These are phyloP conservation scores for Backusella tuberculispora DNA, from an alignment of 192 early-diverging fungal species.

Conservation along the genomic window DNA sequence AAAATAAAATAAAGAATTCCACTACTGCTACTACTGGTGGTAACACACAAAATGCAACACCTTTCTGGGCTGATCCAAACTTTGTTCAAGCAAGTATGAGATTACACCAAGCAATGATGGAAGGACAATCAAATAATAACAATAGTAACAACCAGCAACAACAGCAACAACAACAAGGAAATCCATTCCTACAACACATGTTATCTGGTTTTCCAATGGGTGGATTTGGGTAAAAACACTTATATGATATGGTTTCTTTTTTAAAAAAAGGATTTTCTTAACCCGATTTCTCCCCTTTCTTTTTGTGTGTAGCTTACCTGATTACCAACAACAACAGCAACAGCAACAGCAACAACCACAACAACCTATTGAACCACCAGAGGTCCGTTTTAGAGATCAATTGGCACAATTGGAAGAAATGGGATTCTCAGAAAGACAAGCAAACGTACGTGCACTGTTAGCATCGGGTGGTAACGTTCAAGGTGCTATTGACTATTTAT, in stretches of 20 bases:
- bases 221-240: slow-evolving; percentile 11
- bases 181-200: slow-evolving; percentile 21
- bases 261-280: too few relatives aligned
- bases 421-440: slow-evolving; percentile 86
- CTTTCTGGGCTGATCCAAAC: slow-evolving; percentile 43
- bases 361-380: slow-evolving; percentile 48
- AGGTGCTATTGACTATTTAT: slow-evolving; percentile 80
- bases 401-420: slow-evolving; percentile 86
- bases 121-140: slow-evolving; percentile 7
- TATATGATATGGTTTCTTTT: too few relatives aligned
- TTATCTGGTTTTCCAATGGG: slow-evolving; percentile 8
- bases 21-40: neutral
- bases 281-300: too few relatives aligned
- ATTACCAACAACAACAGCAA: neutral
- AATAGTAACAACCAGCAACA: slow-evolving; percentile 14
- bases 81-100: slow-evolving; percentile 35
- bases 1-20: neutral
- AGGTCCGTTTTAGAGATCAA: slow-evolving; percentile 66
- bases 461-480: slow-evolving; percentile 85
- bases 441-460: slow-evolving; percentile 87
- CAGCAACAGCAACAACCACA: slow-evolving; percentile 24
- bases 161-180: slow-evolving; percentile 19
- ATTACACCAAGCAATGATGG: slow-evolving; percentile 35
- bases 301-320: neutral
- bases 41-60: slow-evolving; percentile 11